Percentiles rank a stretch among this genome's conserved stretches.
Evolutionary conservation across 768 basidiomycete genomes (phyloP).

Genomic region (Amanita thiersii): DNA sequence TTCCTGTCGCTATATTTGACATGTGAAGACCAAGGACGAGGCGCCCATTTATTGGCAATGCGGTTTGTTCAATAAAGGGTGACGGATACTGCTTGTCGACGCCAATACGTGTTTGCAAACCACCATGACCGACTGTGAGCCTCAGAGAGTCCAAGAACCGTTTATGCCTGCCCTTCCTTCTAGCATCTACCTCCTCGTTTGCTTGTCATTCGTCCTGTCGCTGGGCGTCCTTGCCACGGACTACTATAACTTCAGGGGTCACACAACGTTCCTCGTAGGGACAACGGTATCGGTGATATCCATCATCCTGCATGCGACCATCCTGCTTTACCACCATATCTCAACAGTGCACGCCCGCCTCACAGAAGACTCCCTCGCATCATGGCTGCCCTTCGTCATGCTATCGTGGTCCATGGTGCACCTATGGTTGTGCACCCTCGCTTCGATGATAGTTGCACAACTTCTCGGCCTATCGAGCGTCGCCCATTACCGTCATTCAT

Average conservation of each 20-base stretch:
- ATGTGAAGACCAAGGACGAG: too few relatives aligned
- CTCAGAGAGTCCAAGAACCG: too few relatives aligned
- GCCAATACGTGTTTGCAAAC: too few relatives aligned
- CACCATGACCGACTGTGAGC: too few relatives aligned
- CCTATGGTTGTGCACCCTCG: not conserved
- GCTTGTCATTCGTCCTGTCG: not conserved
- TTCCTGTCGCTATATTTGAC: too few relatives aligned
- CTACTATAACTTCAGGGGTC: not conserved
- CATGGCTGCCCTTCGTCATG: not conserved
- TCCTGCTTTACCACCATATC: not conserved
- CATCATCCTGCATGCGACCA: not conserved
- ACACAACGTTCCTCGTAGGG: not conserved
- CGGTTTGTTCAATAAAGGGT: too few relatives aligned
- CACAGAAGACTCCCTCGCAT: not conserved
- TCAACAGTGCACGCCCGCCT: not conserved
- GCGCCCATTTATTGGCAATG: too few relatives aligned
- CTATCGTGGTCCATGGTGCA: not conserved
- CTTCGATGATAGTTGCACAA: not conserved
- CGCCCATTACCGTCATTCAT: not conserved
- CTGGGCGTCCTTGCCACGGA: not conserved
- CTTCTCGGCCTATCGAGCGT: not conserved
- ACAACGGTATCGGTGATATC: not conserved
- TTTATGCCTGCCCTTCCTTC: not conserved
- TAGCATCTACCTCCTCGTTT: not conserved
- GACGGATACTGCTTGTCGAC: too few relatives aligned